Base-by-base conservation (phyloP, 345 rosid species). In the Moringa oleifera region DNA sequence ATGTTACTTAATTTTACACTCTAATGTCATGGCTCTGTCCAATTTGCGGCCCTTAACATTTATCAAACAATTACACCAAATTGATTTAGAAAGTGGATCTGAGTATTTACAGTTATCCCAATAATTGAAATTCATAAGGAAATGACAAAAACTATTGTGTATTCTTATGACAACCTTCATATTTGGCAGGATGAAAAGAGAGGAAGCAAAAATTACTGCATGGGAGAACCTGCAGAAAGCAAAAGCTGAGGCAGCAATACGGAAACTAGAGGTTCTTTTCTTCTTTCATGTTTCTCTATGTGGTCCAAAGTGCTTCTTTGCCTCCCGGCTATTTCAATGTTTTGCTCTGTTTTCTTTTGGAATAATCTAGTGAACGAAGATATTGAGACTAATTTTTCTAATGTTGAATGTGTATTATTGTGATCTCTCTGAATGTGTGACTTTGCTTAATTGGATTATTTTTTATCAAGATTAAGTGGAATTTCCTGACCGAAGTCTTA, bases 151-250 rank as follows among this genome's bases (percentile, higher is more conserved):
- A 1, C 37, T 6, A 28, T 23, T 20, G 1, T 19, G 13, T 63
- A 7, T 51, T 51, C 31, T 19, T 52, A 20, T 51, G 20, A 25
- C 57, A 49, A 57, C 22, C 15, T 46, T 31, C 57, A 8, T 20
- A 64, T 41, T 62, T 50, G 41, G 63, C 83, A 94, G 99, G 77
- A 59, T 36, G 23, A 85, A 83, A 75, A 88, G 88, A 41, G 97
- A 88, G 71, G 96, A 94, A 81, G 92, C 95, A 25, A 86, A 89
- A 79, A 88, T 94, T 62, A 82, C 68, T 20, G 96, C 96, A 16
- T 94, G 99, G 99, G 96, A 94, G 79, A 94, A 90, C 69, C 82
- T 94, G 73, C 99, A 94, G 87, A 94, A 82, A 77, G 99, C 99
- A 18, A 90, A 94, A 72, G 99, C 99, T 6, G 99, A 94, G 79